Conservation (phyloP, 2,329 filamentous ascomycete genomes). For the Paraphaeosphaeria sporulosa region DNA sequence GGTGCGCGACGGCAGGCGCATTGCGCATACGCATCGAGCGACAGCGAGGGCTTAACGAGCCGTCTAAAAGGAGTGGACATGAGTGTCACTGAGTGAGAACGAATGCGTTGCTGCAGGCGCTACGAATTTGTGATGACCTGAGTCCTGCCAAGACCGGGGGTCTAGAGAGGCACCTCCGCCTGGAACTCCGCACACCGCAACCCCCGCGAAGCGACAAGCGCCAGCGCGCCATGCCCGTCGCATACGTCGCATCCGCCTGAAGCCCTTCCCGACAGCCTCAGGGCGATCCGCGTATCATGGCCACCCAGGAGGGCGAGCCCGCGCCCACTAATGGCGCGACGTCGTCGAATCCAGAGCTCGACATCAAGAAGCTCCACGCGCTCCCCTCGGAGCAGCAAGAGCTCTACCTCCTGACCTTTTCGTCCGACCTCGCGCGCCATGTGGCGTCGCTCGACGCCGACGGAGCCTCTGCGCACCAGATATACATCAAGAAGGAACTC, state of each 20-base stretch:
- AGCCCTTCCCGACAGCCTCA: constrained; percentile 15
- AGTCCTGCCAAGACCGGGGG: constrained; percentile 6
- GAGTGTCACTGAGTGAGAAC: not conserved
- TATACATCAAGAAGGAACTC: constrained; percentile 91
- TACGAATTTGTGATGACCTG: constrained; percentile 1
- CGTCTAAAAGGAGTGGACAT: constrained; percentile 38
- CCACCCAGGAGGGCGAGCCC: constrained; percentile 33
- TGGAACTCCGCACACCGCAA: constrained; percentile 12
- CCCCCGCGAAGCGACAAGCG: constrained; percentile 8
- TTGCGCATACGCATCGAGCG: constrained; percentile 17
- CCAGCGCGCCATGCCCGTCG: constrained; percentile 31
- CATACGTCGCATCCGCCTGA: constrained; percentile 12
- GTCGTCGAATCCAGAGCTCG: constrained; percentile 75
- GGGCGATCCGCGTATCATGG: constrained; percentile 32
- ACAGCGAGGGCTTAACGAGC: constrained; percentile 22
- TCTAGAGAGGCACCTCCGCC: constrained; percentile 5
- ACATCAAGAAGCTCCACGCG: constrained; percentile 85
- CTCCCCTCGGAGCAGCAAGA: constrained; percentile 95
- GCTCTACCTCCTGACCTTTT: constrained; percentile 88
- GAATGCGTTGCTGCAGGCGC: not conserved
- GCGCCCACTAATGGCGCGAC: constrained; percentile 49
- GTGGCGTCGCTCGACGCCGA: constrained; percentile 77
- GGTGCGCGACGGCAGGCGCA: constrained; percentile 30
- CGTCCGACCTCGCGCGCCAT: constrained; percentile 82
- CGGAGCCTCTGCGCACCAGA: constrained; percentile 85